Evolutionary conservation across 2,329 filamentous ascomycete species (phyloP).

Genomic region (Colletotrichum chlorophyti): DNA sequence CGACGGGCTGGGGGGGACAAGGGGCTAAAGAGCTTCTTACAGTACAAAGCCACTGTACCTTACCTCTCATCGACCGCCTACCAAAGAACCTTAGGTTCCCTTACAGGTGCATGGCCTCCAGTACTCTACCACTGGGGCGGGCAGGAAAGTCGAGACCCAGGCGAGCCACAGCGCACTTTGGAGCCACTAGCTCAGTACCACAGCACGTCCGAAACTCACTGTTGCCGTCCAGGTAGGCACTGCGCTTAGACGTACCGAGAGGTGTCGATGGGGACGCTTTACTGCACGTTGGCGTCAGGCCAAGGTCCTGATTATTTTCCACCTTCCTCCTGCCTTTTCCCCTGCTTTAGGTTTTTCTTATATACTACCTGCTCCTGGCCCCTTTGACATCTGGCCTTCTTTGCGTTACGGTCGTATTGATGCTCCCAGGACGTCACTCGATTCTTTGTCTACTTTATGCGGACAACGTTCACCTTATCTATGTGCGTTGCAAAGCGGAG

Average conservation of each 20-base stretch:
- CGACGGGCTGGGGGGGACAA: conserved; percentile 31
- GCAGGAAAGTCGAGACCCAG: conserved; percentile 6
- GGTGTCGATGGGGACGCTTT: too few species aligned
- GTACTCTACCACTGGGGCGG: too few species aligned
- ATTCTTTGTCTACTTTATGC: background rate
- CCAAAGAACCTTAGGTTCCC: background rate
- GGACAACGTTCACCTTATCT: background rate
- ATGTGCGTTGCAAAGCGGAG: too few species aligned
- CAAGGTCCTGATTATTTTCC: background rate
- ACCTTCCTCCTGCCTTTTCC: background rate
- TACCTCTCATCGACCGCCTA: too few species aligned
- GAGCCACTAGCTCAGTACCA: conserved; percentile 16
- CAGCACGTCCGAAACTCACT: conserved; percentile 16
- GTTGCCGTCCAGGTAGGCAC: too few species aligned
- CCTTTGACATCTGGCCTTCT: too few species aligned
- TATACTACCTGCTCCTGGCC: too few species aligned
- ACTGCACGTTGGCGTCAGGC: conserved; percentile 13
- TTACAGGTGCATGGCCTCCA: too few species aligned
- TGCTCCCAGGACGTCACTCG: conserved; percentile 1
- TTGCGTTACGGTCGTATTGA: too few species aligned
- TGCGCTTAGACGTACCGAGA: conserved; percentile 18
- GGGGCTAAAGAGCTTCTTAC: conserved; percentile 30
- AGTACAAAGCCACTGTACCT: too few species aligned
- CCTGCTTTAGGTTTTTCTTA: too few species aligned
- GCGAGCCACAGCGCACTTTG: conserved; percentile 22